These are phyloP conservation scores for Yarrowia osloensis DNA, from an alignment of 805 yeast species.

Conservation along the genomic window DNA sequence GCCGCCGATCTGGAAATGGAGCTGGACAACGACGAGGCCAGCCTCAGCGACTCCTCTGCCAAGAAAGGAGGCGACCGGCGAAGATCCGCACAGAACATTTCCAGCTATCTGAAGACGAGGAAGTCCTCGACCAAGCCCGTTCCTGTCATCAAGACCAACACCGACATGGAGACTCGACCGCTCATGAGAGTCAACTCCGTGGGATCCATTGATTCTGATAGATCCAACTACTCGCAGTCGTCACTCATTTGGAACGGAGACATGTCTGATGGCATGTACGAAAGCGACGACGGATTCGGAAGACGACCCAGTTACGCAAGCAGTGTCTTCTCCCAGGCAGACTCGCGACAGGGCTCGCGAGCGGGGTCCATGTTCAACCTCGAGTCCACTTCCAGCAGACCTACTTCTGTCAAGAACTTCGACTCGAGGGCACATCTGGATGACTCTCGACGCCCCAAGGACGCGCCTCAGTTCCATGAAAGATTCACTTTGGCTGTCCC, in stretches of 20 bases:
- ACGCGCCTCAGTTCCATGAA: not conserved
- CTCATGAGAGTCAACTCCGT: constrained; percentile 16
- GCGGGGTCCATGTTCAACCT: constrained; percentile 6
- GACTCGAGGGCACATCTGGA: not conserved
- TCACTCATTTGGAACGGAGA: constrained; percentile 27
- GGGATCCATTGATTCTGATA: constrained; percentile 1
- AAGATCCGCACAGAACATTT: constrained; percentile 20
- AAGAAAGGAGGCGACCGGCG: not conserved
- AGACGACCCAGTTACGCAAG: constrained; percentile 27
- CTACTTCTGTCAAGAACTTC: not conserved
- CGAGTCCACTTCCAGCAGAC: not conserved
- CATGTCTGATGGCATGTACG: constrained; percentile 3
- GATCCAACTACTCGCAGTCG: not conserved
- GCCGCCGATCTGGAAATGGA: constrained; percentile 13
- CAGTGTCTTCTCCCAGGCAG: constrained; percentile 25
- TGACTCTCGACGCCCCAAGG: not conserved
- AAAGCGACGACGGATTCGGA: constrained; percentile 21
- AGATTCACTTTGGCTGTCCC: constrained; percentile 2
- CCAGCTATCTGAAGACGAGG: constrained; percentile 2
- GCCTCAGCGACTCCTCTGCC: constrained; percentile 14
- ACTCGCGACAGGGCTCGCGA: not conserved
- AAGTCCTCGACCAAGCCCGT: not conserved
- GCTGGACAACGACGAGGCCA: constrained; percentile 12
- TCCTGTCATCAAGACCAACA: not conserved
- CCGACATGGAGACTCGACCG: not conserved